A percentile compares a stretch with the other conserved stretches of the same genome.
Evolutionary conservation across 2,329 filamentous ascomycete genomes (phyloP).

Genomic region (Venturia carpophila): DNA sequence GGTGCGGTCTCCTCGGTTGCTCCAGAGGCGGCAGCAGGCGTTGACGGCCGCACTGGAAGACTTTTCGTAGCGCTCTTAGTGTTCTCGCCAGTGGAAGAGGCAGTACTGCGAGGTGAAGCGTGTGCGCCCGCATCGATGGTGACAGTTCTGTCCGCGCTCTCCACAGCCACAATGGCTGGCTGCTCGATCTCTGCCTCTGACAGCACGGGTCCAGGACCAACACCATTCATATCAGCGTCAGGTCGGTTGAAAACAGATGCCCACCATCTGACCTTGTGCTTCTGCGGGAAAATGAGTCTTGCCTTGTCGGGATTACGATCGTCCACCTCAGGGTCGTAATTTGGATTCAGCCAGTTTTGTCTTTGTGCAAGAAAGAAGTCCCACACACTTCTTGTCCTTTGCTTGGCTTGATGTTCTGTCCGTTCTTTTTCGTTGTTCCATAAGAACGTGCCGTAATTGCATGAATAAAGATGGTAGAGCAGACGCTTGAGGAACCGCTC

Average conservation of each 20-base stretch:
- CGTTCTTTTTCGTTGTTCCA: slow-evolving; percentile 93
- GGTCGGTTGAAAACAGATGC: slow-evolving; percentile 75
- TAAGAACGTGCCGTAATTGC: slow-evolving; percentile 93
- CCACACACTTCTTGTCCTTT: slow-evolving; percentile 83
- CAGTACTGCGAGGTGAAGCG: background rate
- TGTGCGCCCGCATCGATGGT: background rate
- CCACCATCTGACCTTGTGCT: slow-evolving; percentile 88
- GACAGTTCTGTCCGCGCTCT: background rate
- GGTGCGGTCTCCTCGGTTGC: background rate
- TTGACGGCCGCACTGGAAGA: background rate
- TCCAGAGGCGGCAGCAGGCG: background rate
- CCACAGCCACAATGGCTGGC: background rate
- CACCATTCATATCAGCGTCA: slow-evolving; percentile 81
- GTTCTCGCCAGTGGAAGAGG: background rate
- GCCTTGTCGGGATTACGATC: slow-evolving; percentile 74
- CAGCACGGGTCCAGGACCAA: slow-evolving; percentile 7
- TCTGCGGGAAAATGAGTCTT: slow-evolving; percentile 70
- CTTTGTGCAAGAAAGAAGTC: slow-evolving; percentile 82
- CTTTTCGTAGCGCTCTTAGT: background rate
- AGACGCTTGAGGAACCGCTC: slow-evolving; percentile 84
- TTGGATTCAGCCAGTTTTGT: slow-evolving; percentile 72
- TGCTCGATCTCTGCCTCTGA: background rate
- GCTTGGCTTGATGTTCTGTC: slow-evolving; percentile 56
- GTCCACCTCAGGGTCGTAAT: slow-evolving; percentile 67
- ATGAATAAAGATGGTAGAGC: slow-evolving; percentile 89